Base-by-base conservation (phyloP, 2,329 filamentous ascomycete species). In the Gyromitra esculenta region DNA sequence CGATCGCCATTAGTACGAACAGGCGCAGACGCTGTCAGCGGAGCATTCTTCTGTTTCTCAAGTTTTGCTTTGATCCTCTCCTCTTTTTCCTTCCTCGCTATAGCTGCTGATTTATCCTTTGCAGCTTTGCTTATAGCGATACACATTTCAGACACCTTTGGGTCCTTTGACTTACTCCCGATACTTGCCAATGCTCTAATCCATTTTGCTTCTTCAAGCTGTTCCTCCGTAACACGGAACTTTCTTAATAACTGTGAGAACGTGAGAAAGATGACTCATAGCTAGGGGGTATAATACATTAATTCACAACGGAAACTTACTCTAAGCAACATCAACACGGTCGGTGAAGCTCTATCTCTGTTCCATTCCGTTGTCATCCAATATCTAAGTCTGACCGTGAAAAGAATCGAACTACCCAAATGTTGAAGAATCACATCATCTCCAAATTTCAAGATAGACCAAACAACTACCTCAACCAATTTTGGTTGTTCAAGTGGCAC, bases 351-450 rank as follows among this genome's bases (percentile, higher is more conserved):
- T 63, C 67, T 78, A 41, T 79, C 78, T 57, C 77, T 79, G 45
- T 79, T 79, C 65, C 74, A 77, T 52, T 79, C 78, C 31, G 73
- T 54, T 18, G 77, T 75, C 66, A 79, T 77, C 76, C 78, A 79
- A 18, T 79, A 78, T 43, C 78, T 77, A 21, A 79, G 54, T 75
- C 73, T 69, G 56, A 77, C 75, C 13, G 76, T 70, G 54, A 79
- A 79, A 73, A 78, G 78, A 39, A 77, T 73, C 41, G 74, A 78
- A 43, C 71, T 77, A 18, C 78, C 78, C 35, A 79, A 60, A 56
- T 70, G 70, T 45, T 64, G 73, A 39, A 79, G 66, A 41, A 77
- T 77, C 56, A 70, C 54, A 66, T 78, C 74, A 65, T 79, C 78
- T 39, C 73, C 78, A 67, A 68, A 73, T 54, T 79, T 78, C 63